These are phyloP conservation scores for Acanthamoeba lenticulata DNA, from an alignment of 208 protist species.

Conservation along the genomic window DNA sequence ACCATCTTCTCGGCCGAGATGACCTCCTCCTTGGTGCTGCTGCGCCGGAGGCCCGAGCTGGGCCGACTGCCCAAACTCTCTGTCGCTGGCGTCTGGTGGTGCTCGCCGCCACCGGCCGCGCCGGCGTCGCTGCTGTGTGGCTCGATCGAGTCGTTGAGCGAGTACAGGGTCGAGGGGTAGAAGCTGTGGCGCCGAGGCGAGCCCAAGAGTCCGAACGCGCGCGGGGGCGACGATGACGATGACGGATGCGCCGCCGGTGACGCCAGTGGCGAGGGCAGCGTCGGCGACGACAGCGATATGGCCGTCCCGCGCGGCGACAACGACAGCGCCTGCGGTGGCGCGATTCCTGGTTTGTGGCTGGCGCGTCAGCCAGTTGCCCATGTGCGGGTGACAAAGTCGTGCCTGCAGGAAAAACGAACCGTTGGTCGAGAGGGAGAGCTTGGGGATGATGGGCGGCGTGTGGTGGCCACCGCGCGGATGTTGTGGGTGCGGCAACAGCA, in stretches of 20 bases:
- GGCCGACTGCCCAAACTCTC: not conserved
- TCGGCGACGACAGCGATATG: too few relatives aligned
- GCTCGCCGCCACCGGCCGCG: not conserved
- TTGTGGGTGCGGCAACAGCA: not conserved
- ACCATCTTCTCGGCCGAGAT: not conserved
- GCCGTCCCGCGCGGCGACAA: not conserved
- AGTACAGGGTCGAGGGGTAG: not conserved
- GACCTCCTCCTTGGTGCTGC: not conserved
- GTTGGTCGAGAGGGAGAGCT: not conserved
- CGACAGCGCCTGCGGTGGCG: not conserved
- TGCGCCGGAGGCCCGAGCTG: not conserved
- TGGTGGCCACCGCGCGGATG: not conserved
- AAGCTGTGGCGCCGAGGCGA: conserved; percentile 14
- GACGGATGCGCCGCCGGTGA: too few relatives aligned
- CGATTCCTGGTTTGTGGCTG: too few relatives aligned
- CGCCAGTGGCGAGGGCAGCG: not conserved
- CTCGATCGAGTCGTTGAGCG: not conserved
- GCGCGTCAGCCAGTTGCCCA: too few relatives aligned
- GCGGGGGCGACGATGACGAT: not conserved
- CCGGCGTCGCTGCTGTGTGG: not conserved
- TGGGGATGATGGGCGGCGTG: not conserved
- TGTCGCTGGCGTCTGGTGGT: not conserved
- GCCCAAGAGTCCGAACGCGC: not conserved
- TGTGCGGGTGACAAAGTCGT: too few relatives aligned
- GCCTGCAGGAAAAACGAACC: not conserved